Evolutionary conservation across 73 alveolate species (phyloP), one percentile per base, ranked within the genome.

Genomic region (Stentor coeruleus): DNA sequence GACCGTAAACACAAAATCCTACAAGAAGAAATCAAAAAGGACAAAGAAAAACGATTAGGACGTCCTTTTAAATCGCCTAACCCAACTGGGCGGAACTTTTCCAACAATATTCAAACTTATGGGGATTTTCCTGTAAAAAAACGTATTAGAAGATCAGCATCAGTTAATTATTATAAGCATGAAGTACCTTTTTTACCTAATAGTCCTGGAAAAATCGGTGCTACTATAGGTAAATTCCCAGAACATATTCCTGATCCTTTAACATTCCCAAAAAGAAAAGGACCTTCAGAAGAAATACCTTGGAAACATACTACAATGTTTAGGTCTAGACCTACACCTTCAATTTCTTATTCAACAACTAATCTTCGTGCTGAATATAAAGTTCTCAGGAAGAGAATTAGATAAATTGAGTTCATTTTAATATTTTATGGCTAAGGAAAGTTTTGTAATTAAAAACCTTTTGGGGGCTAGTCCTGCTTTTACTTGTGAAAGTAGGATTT

Each of bases 301-400:
- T 66, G 79, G 79, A 66, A 66, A 33, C 20, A 20, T 2, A 26
- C 79, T 66, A 14, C n/a, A 28, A 26, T 11, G 14, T 20, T 11
- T 26, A 66, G 79, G 79, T 20, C 79, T 20, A 66, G 15, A 2
- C 79, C 79, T 20, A 1, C 40, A 28, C 40, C 37, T 20, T 66
- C 79, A 33, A 31, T 66, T 66, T 66, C 79, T 20, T 20, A 15
- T 66, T 28, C 14, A 31, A 40, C 37, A 20, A 15, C 15, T 1
- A 66, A 66, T 40, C 79, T 66, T 66, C n/a, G 79, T 28, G 33
- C 42, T 66, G 79, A 66, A 31, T 66, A 26, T 2, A 26, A 37
- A 66, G 11, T 26, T 66, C 33, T 66, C 20, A 20, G 79, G n/a
- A n/a, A n/a, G n/a, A n/a, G n/a, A n/a, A n/a, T n/a, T n/a, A n/a